Percentiles rank a stretch among this genome's conserved stretches.
Evolutionary conservation across 2,329 filamentous ascomycete genomes (phyloP).

Genomic region (Beauveria bassiana): DNA sequence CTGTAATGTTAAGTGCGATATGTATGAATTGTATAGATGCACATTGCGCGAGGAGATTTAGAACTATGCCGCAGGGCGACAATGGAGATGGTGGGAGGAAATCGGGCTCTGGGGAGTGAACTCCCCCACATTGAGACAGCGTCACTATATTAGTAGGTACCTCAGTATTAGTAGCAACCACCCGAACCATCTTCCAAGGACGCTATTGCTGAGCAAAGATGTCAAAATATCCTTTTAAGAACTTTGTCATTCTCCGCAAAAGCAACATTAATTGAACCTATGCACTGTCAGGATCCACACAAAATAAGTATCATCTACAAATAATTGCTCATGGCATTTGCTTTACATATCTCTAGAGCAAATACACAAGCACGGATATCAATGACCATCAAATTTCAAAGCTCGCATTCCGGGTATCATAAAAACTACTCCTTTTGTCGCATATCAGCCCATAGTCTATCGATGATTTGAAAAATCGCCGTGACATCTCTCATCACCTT

Average conservation of each 20-base stretch:
- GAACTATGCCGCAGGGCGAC: background rate
- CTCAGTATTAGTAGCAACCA: no score
- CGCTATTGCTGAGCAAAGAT: no score
- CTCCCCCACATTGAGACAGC: background rate
- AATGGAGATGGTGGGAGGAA: background rate
- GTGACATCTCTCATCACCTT: slow-evolving; percentile 73
- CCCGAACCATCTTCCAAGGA: no score
- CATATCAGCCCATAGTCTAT: slow-evolving; percentile 67
- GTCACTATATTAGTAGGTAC: background rate
- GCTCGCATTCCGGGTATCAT: background rate
- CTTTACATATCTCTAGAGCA: no score
- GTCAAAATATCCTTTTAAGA: no score
- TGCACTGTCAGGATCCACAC: no score
- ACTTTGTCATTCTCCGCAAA: no score
- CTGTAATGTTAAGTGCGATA: background rate
- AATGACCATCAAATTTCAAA: no score
- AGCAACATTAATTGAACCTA: no score
- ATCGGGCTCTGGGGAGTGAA: background rate
- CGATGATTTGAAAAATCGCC: slow-evolving; percentile 84
- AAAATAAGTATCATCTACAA: no score
- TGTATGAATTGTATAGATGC: background rate
- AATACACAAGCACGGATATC: no score
- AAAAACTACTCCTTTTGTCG: slow-evolving; percentile 24
- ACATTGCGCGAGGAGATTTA: background rate
- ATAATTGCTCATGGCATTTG: no score